Evolutionary conservation across 1,139 yeast genomes (phyloP).

Genomic region (Scheffersomyces segobiensis): DNA sequence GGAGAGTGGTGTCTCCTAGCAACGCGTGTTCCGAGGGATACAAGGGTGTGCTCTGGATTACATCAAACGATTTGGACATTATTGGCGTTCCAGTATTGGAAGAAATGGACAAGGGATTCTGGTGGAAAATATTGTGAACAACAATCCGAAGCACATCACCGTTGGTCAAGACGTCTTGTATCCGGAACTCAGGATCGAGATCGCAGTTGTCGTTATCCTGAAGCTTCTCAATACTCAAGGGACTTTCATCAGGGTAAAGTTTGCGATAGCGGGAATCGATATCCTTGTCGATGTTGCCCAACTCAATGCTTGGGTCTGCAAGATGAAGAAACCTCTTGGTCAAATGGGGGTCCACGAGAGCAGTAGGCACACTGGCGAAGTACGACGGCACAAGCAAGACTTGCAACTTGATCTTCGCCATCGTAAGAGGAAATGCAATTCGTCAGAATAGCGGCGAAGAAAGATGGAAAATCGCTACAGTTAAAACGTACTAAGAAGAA

Average conservation of each 20-base stretch:
- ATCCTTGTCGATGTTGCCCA: constrained; percentile 51
- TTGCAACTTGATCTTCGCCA: constrained; percentile 38
- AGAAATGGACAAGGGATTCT: background rate
- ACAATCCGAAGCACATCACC: constrained; percentile 59
- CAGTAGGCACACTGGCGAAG: constrained; percentile 16
- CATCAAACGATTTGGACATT: constrained; percentile 6
- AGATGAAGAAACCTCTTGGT: constrained; percentile 54
- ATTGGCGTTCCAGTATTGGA: constrained; percentile 4
- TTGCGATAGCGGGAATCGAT: constrained; percentile 52
- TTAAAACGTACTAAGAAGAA: background rate
- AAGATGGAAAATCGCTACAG: background rate
- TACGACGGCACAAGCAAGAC: constrained; percentile 38
- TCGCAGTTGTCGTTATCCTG: constrained; percentile 72
- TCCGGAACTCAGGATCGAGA: constrained; percentile 71
- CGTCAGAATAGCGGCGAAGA: background rate
- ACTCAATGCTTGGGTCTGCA: constrained; percentile 45
- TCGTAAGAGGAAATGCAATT: background rate
- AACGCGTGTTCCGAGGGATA: constrained; percentile 1
- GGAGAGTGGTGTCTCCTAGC: constrained; percentile 5
- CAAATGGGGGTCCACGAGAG: constrained; percentile 9
- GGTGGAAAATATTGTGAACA: constrained; percentile 30
- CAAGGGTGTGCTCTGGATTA: constrained; percentile 11
- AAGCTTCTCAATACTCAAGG: constrained; percentile 52
- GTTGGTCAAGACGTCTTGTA: constrained; percentile 59
- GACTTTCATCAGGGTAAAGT: constrained; percentile 62